A percentile compares a stretch with the other conserved stretches of the same genome.
Conservation (phyloP, 2,329 filamentous ascomycete species). For the Colletotrichum filicis region DNA sequence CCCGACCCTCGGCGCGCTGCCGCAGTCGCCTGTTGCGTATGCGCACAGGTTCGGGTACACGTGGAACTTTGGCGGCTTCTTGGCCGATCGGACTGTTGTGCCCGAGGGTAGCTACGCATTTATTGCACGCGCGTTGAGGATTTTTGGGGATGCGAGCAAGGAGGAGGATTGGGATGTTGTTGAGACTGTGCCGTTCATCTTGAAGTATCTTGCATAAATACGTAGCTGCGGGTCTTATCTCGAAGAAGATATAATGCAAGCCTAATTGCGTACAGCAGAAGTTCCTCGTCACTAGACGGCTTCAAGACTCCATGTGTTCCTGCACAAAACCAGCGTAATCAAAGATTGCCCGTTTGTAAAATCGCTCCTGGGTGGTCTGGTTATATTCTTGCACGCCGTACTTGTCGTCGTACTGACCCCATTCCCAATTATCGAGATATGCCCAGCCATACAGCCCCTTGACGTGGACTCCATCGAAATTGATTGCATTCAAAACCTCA, state of each 20-base stretch:
- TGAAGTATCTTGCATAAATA: constrained; percentile 21
- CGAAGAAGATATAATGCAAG: not conserved
- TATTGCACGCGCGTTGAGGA: constrained; percentile 38
- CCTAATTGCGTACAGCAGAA: not conserved
- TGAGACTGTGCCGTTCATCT: constrained; percentile 35
- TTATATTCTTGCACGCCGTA: not conserved
- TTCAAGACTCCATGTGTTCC: not conserved
- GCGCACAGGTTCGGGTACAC: constrained; percentile 8
- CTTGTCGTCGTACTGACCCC: not conserved
- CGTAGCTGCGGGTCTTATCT: not conserved
- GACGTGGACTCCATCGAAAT: not conserved
- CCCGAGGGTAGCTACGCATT: constrained; percentile 41
- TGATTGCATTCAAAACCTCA: not conserved
- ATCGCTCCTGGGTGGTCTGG: not conserved
- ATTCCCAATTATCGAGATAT: not conserved
- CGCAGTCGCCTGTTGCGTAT: constrained; percentile 36
- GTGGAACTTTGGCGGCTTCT: constrained; percentile 37
- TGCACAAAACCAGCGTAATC: not conserved
- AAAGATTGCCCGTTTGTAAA: not conserved
- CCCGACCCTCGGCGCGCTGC: constrained; percentile 37
- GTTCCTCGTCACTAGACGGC: not conserved
- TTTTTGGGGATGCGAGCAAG: constrained; percentile 40
- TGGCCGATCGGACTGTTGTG: constrained; percentile 38
- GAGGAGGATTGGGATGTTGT: constrained; percentile 40
- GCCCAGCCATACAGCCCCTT: not conserved